Evolutionary conservation across 169 alveolate genomes (phyloP), one percentile per base, ranked within the genome.

Genomic region (Eimeria brunetti): DNA sequence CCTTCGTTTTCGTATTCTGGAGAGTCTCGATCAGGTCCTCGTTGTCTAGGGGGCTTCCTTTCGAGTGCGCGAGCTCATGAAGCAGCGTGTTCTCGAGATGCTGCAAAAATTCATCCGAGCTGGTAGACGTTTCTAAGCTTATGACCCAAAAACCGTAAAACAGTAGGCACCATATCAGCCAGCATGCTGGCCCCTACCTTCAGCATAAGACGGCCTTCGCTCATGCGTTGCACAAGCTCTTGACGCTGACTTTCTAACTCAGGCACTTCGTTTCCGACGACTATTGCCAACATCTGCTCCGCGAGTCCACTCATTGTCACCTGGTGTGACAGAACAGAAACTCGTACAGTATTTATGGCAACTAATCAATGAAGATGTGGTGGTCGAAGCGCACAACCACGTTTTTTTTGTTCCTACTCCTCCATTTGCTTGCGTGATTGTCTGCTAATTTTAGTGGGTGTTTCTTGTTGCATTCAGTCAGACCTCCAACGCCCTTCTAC

Each of bases 211-310:
- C 98, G 98, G 95, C 98, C 97, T 95, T 97, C 98, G 86, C 98
- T 97, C 98, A 98, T 98, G 94, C 97, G 98, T 80, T 97, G 97
- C 36, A 99, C 98, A 20, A 98, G 97, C 89, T 97, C 96, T 78
- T 97, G 98, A 76, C 99, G 97, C 85, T 98, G 98, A 91, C 95
- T 97, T 97, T 99, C 99, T 46, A 98, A 94, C 36, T 98, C 99
- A 22, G 99, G 99, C 80, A 98, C 97, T 96, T 99, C 99, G 93
- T 97, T 97, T 80, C 98, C 99, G 7, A 99, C 99, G 64, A 98
- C 99, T 94, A 98, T 99, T 80, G 98, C 98, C 69, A 98, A 97
- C 94, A 98, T 97, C 97, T 99, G 99, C 96, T 98, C 99, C 93
- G 98, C 98, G 12, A 98, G 98, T 11, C 99, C 99, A 69, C 96